Evolutionary conservation across 768 basidiomycete genomes (phyloP), one percentile per base, ranked within the genome.

Genomic region (Lactarius psammicola): DNA sequence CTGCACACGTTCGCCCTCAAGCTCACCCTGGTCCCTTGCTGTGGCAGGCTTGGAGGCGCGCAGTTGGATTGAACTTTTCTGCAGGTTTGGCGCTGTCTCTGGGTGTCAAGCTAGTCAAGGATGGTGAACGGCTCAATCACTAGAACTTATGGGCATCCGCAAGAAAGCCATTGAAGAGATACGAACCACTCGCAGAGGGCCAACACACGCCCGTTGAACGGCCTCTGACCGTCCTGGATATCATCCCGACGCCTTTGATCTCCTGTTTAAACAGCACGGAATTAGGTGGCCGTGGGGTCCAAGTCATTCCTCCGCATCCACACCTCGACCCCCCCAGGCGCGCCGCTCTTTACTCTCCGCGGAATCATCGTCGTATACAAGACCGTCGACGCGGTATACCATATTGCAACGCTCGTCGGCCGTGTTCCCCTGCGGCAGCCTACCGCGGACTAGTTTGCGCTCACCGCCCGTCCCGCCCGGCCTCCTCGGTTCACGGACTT

Each of bases 401-500:
- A 72, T 36, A 4, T 74, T 57, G 57, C 64, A 13, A 73, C 70
- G 5, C 44, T 76, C 38, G 9, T 68, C 8, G 69, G 72, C 34
- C 42, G 78, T 23, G 53, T 72, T n/a, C n/a, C 78, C 17, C 56
- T 80, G 2, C 65, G 72, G n/a, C 75, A 77, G 40, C 66, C 74
- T 0, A 72, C 73, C 7, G 55, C 65, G 6, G 67, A 71, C 30
- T 79, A 77, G 73, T 80, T 79, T 0, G 77, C 77, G 1, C 53
- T 73, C n/a, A 77, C 76, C 49, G 70, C 75, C 3, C 58, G 68
- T 1, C 80, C 80, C 0, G 77, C 76, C 10, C n/a, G 9, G 63
- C 80, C 3, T 76, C 75, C 4, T 80, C 79, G 7, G 65, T n/a
- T 80, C 17, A 56, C 57, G n/a, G 75, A 80, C n/a, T 78, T 80